These are phyloP conservation scores for Phytophthora rubi DNA, from an alignment of 352 stramenopile species.

Conservation along the genomic window DNA sequence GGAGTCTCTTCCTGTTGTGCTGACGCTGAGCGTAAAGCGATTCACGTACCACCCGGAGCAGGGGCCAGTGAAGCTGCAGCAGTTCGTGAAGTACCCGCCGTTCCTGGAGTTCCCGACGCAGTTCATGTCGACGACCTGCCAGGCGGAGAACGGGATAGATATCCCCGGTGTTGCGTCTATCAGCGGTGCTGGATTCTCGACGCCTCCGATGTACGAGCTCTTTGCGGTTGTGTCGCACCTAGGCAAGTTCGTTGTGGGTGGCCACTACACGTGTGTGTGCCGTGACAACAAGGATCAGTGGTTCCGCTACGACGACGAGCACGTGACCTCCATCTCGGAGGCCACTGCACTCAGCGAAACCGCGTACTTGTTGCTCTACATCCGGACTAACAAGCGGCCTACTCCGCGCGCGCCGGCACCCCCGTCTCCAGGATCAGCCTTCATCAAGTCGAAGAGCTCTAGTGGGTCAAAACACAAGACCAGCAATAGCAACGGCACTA, in stretches of 20 bases:
- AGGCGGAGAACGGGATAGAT: conserved; percentile 55
- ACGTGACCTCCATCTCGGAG: conserved; percentile 79
- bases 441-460: conserved; percentile 30
- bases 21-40: conserved; percentile 86
- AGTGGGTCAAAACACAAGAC: conserved; percentile 23
- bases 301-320: conserved; percentile 86
- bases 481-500: conserved; percentile 10
- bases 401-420: conserved; percentile 13
- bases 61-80: conserved; percentile 81
- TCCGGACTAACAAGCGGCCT: conserved; percentile 60
- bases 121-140: conserved; percentile 70
- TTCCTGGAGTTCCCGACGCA: conserved; percentile 76
- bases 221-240: conserved; percentile 87
- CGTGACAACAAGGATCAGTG: conserved; percentile 90
- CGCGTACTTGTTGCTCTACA: conserved; percentile 84
- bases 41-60: conserved; percentile 86
- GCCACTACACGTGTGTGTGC: conserved; percentile 86
- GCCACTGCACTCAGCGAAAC: conserved; percentile 72
- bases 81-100: conserved; percentile 83
- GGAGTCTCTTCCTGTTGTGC: conserved; percentile 76
- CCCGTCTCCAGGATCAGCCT: conserved; percentile 22
- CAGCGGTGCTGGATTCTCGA: conserved; percentile 41
- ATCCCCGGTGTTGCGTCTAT: conserved; percentile 11
- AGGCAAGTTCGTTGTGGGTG: conserved; percentile 80
- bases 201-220: conserved; percentile 74